Evolutionary conservation across 768 basidiomycete genomes (phyloP).

Genomic region (Suillus subaureus): DNA sequence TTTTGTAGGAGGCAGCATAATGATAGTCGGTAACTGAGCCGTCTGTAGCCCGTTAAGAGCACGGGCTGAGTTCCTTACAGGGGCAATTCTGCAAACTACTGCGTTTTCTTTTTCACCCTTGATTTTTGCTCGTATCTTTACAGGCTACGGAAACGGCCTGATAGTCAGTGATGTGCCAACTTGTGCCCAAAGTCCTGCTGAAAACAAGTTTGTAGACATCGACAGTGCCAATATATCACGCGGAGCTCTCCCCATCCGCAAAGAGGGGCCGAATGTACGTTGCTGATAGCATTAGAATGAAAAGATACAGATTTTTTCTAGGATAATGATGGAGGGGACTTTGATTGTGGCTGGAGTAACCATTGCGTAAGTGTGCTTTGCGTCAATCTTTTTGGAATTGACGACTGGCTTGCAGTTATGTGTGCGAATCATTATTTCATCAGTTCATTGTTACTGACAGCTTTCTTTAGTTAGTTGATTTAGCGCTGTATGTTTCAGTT

Average conservation of each 20-base stretch:
- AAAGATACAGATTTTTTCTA: neutral
- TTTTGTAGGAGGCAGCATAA: slow-evolving; percentile 40
- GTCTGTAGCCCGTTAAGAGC: neutral
- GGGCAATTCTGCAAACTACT: slow-evolving; percentile 40
- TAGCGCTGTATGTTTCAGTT: slow-evolving; percentile 36
- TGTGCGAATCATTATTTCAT: slow-evolving; percentile 3
- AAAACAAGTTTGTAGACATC: slow-evolving; percentile 34
- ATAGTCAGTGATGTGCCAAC: slow-evolving; percentile 28
- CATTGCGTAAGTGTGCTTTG: slow-evolving; percentile 34
- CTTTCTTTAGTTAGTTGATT: slow-evolving; percentile 37
- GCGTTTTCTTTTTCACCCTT: slow-evolving; percentile 42
- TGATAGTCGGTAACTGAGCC: slow-evolving; percentile 36
- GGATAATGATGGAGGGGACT: slow-evolving; percentile 13
- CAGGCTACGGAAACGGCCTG: slow-evolving; percentile 45
- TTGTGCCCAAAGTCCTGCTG: neutral
- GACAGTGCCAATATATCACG: slow-evolving; percentile 46
- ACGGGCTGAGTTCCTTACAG: neutral
- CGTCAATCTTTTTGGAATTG: neutral
- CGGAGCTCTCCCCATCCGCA: slow-evolving; percentile 46
- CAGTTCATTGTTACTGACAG: neutral
- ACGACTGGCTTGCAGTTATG: neutral
- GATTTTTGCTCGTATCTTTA: slow-evolving; percentile 42
- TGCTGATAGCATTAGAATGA: neutral
- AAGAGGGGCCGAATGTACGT: slow-evolving; percentile 39
- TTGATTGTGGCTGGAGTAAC: slow-evolving; percentile 36